A percentile compares a stretch with the other conserved stretches of the same genome.
phyloP scores from a whole-genome alignment of 2,329 filamentous ascomycete genomes.

The Penicillium sp. region DNA sequence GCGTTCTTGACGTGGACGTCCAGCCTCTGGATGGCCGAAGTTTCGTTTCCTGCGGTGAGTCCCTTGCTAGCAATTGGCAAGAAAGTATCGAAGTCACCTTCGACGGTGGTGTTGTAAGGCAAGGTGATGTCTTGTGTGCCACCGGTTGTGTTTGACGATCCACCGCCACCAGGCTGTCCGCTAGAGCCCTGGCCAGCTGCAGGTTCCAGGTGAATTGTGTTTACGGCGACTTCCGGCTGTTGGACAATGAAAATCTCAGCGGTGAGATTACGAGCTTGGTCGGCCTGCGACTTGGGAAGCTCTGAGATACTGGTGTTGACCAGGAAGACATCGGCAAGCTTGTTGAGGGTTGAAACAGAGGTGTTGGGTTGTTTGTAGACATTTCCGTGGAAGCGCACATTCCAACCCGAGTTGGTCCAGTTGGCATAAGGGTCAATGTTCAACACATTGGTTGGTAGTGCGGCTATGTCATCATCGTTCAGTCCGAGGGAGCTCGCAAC shows the following conservation, averaged over 20 bases:
- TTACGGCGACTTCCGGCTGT: conserved; percentile 53
- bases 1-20: conserved; percentile 69
- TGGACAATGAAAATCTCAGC: conserved; percentile 74
- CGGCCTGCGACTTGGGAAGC: conserved; percentile 61
- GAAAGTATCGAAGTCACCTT: conserved; percentile 76
- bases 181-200: conserved; percentile 58
- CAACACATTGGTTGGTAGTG: conserved; percentile 24
- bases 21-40: conserved; percentile 65
- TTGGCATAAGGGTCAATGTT: conserved; percentile 60
- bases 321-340: conserved; percentile 70
- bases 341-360: conserved; percentile 63
- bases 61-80: conserved; percentile 61
- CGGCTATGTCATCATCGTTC: conserved; percentile 12
- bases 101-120: conserved; percentile 64
- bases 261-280: conserved; percentile 73
- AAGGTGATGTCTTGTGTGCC: conserved; percentile 65
- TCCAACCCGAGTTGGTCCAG: conserved; percentile 77
- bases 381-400: conserved; percentile 74
- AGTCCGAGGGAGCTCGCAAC: conserved; percentile 25
- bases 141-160: conserved; percentile 45
- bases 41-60: conserved; percentile 65
- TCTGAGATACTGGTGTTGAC: conserved; percentile 64
- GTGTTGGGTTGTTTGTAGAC: conserved; percentile 79
- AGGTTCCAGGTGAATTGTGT: conserved; percentile 53
- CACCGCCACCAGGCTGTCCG: conserved; percentile 23